Percentiles rank a stretch among this genome's conserved stretches.
Evolutionary conservation across 2,329 filamentous ascomycete genomes (phyloP).

Genomic region (Ceratocystis colombiana): DNA sequence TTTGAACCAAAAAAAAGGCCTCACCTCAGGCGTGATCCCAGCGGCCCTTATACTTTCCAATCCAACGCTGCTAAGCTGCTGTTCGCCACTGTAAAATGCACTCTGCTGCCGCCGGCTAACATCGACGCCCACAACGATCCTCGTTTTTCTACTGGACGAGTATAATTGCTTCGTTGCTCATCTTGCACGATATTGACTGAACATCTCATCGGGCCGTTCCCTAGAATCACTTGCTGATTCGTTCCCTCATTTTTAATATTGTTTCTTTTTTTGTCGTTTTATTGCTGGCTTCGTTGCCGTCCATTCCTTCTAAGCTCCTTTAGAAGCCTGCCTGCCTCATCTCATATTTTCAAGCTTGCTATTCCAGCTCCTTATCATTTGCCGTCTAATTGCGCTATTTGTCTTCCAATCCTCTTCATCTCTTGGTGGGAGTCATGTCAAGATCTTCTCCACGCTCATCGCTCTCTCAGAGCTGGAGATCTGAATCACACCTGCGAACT

Average conservation of each 20-base stretch:
- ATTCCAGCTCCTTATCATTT: neutral
- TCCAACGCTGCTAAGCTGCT: neutral
- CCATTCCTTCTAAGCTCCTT: conserved; percentile 24
- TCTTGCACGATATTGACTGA: neutral
- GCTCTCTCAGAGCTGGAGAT: conserved; percentile 18
- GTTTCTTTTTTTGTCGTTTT: conserved; percentile 21
- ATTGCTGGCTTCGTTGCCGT: conserved; percentile 5
- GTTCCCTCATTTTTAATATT: conserved; percentile 12
- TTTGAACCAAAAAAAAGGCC: neutral
- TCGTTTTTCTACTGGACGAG: neutral
- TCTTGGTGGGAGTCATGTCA: conserved; percentile 18
- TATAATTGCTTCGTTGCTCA: neutral
- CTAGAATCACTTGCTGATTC: conserved; percentile 23
- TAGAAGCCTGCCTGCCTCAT: conserved; percentile 15
- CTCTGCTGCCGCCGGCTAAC: neutral
- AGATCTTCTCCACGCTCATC: conserved; percentile 22
- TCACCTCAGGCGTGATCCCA: neutral
- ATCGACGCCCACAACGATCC: neutral
- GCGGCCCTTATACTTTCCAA: neutral
- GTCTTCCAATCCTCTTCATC: neutral
- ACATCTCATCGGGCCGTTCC: neutral
- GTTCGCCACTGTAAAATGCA: neutral
- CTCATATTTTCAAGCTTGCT: conserved; percentile 5
- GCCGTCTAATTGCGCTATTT: neutral
- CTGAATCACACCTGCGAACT: conserved; percentile 17